Base-by-base conservation (phyloP, 495 filamentous ascomycete genomes). In the Trichodelitschia bisporula region DNA sequence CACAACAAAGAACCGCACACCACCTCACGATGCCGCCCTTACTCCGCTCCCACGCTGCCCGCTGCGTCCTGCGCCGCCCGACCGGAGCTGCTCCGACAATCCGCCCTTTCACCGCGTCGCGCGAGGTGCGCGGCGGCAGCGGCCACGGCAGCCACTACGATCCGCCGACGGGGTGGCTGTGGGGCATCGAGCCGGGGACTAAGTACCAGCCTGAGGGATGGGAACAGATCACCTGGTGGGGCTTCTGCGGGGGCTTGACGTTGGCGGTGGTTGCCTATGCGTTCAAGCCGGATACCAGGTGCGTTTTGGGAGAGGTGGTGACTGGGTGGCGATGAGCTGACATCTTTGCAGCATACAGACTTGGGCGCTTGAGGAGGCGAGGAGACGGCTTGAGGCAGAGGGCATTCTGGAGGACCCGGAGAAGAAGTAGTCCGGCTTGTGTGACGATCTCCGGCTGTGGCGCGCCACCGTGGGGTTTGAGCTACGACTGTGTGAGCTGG, bases 251-350 rank as follows among this genome's bases (percentile, higher is more conserved):
- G n/a, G 74, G 70, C 42, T 48, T 93, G 34, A 50, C 61, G 10
- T 56, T 79, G 26, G 72, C 69, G 19, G 66, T 63, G 32, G 61
- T 95, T 19, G 80, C 69, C 40, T 91, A 93, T 61, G 76, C 77
- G 30, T 95, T 79, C 47, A 97, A 97, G 68, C 86, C 86, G 15
- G 86, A 97, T 61, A 95, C 83, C 30, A 89, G 77, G 86, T 97
- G 62, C 55, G 84, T 77, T 25, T 32, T 28, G 24, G 33, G 29
- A 36, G 16, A 30, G 34, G 29, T 28, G 4, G 9, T 8, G 15
- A n/a, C n/a, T n/a, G n/a, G n/a, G 26, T 27, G 15, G 4, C 21
- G 21, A 6, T 24, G 15, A 8, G 26, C 26, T 29, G 15, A 29
- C 26, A 15, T 29, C 26, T 8, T 13, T 25, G 36, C 37, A 97